A percentile compares a stretch with the other conserved stretches of the same genome.
Evolutionary conservation across 768 basidiomycete genomes (phyloP).

Genomic region (Myochromella boudieri): DNA sequence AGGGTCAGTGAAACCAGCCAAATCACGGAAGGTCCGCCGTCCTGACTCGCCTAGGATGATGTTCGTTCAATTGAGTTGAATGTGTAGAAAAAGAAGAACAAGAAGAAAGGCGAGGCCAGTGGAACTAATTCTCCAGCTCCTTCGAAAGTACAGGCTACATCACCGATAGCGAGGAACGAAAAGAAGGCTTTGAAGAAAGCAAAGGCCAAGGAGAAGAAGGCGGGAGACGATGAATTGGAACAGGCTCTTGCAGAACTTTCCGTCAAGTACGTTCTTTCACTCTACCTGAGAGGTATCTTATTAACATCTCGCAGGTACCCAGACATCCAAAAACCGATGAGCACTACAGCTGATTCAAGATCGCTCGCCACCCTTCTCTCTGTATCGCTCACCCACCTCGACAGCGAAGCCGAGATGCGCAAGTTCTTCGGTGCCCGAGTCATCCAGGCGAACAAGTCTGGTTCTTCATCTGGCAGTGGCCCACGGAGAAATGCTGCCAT

Average conservation of each 20-base stretch:
- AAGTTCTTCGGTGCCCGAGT: constrained; percentile 94
- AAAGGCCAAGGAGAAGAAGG: constrained; percentile 65
- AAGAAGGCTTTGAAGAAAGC: constrained; percentile 65
- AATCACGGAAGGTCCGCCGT: constrained; percentile 37
- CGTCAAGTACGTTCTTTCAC: constrained; percentile 50
- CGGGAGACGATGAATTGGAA: constrained; percentile 78
- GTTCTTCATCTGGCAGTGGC: constrained; percentile 31
- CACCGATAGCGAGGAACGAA: constrained; percentile 34
- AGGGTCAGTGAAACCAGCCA: constrained; percentile 25
- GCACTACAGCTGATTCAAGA: constrained; percentile 26
- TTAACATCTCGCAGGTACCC: constrained; percentile 41
- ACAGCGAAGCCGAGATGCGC: constrained; percentile 87
- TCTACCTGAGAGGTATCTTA: not conserved
- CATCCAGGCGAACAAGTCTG: constrained; percentile 58
- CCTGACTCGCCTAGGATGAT: constrained; percentile 1
- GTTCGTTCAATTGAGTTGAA: not conserved
- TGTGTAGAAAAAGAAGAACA: constrained; percentile 36
- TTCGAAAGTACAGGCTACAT: not conserved
- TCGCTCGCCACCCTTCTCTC: constrained; percentile 60
- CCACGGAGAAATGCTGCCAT: constrained; percentile 36
- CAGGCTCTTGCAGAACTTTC: constrained; percentile 83
- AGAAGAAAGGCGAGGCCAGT: constrained; percentile 26
- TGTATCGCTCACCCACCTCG: constrained; percentile 80
- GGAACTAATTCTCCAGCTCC: constrained; percentile 14
- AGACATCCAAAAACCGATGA: constrained; percentile 41